These are phyloP conservation scores for Trichophyton benhamiae DNA, from an alignment of 2,329 filamentous ascomycete species.

Conservation along the genomic window DNA sequence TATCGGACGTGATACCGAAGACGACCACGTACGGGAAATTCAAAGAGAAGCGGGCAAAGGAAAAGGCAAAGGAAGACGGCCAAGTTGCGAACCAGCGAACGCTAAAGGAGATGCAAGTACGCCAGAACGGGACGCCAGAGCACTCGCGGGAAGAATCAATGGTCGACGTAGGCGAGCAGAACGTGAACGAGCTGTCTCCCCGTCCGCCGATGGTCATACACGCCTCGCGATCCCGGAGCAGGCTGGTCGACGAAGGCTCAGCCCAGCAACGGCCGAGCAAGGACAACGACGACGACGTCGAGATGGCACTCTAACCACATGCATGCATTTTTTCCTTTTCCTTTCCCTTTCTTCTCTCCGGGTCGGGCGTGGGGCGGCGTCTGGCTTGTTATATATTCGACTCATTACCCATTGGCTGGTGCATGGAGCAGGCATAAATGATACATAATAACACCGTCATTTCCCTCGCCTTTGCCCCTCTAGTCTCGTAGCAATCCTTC, in stretches of 20 bases:
- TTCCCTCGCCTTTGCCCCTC: not conserved
- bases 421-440: not conserved
- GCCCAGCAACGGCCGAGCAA: constrained; percentile 18
- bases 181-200: constrained; percentile 17
- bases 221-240: constrained; percentile 34
- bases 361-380: not conserved
- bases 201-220: constrained; percentile 25
- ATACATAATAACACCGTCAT: not conserved
- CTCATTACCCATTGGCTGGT: not conserved
- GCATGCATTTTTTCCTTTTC: not conserved
- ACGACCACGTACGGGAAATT: constrained; percentile 69
- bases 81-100: constrained; percentile 30
- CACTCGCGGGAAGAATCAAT: constrained; percentile 15
- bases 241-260: constrained; percentile 41
- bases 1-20: constrained; percentile 79
- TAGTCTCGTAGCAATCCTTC: not conserved
- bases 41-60: constrained; percentile 46
- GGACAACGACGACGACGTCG: constrained; percentile 30
- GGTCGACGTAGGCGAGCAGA: constrained; percentile 11
- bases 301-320: constrained; percentile 49
- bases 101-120: constrained; percentile 18
- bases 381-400: not conserved
- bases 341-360: not conserved
- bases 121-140: constrained; percentile 17
- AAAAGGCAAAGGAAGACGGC: constrained; percentile 21